Percentiles rank a stretch among this genome's conserved stretches.
These are phyloP conservation scores for Spizellomyces punctatus DNA, from an alignment of 192 early-diverging fungal genomes.

Conservation along the genomic window DNA sequence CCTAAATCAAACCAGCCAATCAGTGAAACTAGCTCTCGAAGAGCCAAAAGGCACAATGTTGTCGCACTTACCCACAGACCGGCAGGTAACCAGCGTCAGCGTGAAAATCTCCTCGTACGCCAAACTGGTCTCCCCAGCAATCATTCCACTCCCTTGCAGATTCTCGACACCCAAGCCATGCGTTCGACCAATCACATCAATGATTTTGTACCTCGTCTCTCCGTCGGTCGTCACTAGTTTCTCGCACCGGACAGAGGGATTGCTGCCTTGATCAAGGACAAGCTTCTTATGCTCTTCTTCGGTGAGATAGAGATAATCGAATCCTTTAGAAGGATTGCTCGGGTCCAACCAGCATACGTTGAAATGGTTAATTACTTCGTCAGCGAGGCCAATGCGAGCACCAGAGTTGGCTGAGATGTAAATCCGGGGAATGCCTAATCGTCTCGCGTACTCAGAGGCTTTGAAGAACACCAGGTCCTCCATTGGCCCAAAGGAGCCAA, in stretches of 20 bases:
- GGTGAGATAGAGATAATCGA: constrained; percentile 91
- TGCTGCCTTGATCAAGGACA: constrained; percentile 50
- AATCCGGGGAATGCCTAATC: constrained; percentile 82
- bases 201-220: constrained; percentile 78
- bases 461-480: constrained; percentile 94
- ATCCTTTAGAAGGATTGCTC: constrained; percentile 79
- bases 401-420: constrained; percentile 99
- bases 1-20: constrained; percentile 18
- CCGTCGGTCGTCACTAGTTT: constrained; percentile 60
- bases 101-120: constrained; percentile 99
- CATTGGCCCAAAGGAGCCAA: constrained; percentile 92
- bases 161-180: constrained; percentile 97
- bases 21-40: too few relatives aligned
- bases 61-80: constrained; percentile 71
- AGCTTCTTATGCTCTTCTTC: constrained; percentile 67
- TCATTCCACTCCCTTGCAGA: constrained; percentile 93
- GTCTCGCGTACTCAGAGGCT: constrained; percentile 86
- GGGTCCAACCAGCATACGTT: constrained; percentile 85
- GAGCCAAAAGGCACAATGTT: too few relatives aligned
- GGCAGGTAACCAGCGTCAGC: constrained; percentile 92
- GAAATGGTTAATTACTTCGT: constrained; percentile 86
- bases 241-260: constrained; percentile 76
- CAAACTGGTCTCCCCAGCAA: constrained; percentile 93
- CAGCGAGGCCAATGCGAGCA: constrained; percentile 95
- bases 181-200: constrained; percentile 81